Evolutionary conservation across 768 basidiomycete genomes (phyloP), one percentile per base, ranked within the genome.

Genomic region (Gymnopilus junonius): DNA sequence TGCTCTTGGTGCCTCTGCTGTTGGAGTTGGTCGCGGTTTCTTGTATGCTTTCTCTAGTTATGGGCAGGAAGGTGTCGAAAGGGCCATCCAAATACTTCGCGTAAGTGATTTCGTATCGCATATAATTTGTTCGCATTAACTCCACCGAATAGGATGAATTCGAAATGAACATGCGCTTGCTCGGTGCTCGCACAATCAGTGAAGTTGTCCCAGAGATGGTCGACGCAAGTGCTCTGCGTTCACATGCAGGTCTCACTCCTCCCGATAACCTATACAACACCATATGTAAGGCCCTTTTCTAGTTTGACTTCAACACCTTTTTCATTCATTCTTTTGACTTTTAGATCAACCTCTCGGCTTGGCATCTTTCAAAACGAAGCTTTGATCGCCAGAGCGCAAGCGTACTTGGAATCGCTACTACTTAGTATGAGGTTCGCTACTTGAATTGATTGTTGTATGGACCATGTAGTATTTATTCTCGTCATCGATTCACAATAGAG

Each of bases 111-210:
- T 31, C 8, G 43, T 32, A 27, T 45, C 1, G 1, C 34, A 25
- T 21, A 42, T 8, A 54, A 12, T 31, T n/a, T 40, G 8, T 4
- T 59, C 17, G 4, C 34, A 23, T 12, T 45, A 37, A 69, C n/a
- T 1, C 8, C 0, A 93, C 97, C 55, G 74, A 96, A 48, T 83
- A 84, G 92, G 94, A 95, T 66, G 96, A 99, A 74, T 94, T 98
- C 69, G 93, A 96, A 80, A 98, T 99, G 97, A 95, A 97, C 76
- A 85, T 98, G 86, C 90, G 96, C 15, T 81, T 99, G 1, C 76
- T 99, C 29, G 97, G 97, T 7, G 95, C 95, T 1, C 87, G 83
- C 5, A 90, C 84, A 0, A 74, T 98, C 46, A 83, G 81, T 58
- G 94, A 97, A 31, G 78, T 98, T 60, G 86, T 88, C 1, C 92